Evolutionary conservation across 2,329 filamentous ascomycete genomes (phyloP).

Genomic region (Clonostachys byssicola): DNA sequence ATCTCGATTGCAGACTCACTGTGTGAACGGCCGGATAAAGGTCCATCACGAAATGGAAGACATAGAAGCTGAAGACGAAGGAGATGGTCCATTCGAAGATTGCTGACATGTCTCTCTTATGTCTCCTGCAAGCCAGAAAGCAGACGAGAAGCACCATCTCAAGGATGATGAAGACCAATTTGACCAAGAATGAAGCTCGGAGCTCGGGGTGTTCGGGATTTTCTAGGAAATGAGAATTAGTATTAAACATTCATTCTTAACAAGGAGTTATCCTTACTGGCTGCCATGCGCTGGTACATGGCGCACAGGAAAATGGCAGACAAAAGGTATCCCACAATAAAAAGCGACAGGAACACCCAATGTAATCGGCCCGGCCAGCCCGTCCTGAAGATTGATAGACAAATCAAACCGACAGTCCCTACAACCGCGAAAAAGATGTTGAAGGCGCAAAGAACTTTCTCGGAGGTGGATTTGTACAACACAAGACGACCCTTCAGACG

Average conservation of each 20-base stretch:
- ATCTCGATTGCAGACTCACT: no score
- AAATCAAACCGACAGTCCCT: conserved; percentile 76
- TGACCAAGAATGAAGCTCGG: conserved; percentile 78
- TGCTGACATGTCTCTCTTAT: conserved; percentile 41
- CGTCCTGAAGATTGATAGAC: conserved; percentile 84
- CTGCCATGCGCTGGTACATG: conserved; percentile 83
- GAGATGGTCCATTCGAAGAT: conserved; percentile 77
- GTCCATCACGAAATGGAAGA: conserved; percentile 83
- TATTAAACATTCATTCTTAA: background rate
- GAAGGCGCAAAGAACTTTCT: conserved; percentile 59
- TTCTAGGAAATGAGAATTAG: conserved; percentile 28
- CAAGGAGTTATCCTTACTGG: conserved; percentile 40
- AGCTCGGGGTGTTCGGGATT: conserved; percentile 74
- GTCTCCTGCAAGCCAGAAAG: conserved; percentile 50
- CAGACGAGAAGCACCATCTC: conserved; percentile 72
- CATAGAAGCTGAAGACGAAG: conserved; percentile 83
- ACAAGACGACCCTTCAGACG: conserved; percentile 76
- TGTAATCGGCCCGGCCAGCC: conserved; percentile 62
- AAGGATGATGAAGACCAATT: conserved; percentile 77
- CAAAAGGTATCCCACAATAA: conserved; percentile 81
- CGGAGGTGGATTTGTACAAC: conserved; percentile 59
- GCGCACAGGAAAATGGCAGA: conserved; percentile 85
- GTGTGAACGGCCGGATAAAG: conserved; percentile 62
- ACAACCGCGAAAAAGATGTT: conserved; percentile 66
- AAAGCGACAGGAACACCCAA: conserved; percentile 72